Evolutionary conservation across 352 stramenopile genomes (phyloP).

Genomic region (Globisporangium iwayamae): DNA sequence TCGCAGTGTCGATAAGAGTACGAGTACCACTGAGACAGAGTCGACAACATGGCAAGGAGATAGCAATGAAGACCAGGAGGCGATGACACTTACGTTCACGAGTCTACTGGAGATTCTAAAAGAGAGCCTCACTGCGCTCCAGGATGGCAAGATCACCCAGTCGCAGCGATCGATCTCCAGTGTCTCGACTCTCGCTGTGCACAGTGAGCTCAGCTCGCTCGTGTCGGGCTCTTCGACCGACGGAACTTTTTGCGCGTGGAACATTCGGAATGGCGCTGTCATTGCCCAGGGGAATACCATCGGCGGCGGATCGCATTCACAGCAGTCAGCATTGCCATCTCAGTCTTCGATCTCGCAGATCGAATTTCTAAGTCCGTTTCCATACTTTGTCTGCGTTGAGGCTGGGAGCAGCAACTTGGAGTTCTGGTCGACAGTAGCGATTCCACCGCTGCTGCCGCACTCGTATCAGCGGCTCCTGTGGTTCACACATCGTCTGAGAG

Average conservation of each 20-base stretch:
- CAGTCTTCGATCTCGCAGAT: constrained; percentile 21
- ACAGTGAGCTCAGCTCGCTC: constrained; percentile 23
- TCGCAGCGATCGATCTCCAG: constrained; percentile 1
- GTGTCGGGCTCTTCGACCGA: constrained; percentile 30
- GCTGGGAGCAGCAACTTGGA: constrained; percentile 26
- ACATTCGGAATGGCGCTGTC: constrained; percentile 33
- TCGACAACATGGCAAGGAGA: background rate
- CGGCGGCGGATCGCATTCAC: background rate
- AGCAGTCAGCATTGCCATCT: background rate
- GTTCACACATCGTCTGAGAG: constrained; percentile 7
- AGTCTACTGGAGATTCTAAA: constrained; percentile 27
- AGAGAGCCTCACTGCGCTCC: constrained; percentile 19
- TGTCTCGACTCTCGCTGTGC: constrained; percentile 30
- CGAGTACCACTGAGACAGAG: background rate
- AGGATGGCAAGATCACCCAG: background rate
- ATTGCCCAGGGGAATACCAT: constrained; percentile 21
- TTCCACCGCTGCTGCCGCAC: constrained; percentile 21
- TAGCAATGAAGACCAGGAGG: background rate
- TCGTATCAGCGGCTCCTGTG: constrained; percentile 21
- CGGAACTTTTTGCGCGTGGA: constrained; percentile 46
- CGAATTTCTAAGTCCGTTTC: constrained; percentile 33
- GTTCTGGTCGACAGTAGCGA: constrained; percentile 35
- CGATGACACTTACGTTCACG: constrained; percentile 22
- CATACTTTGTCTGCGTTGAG: constrained; percentile 41
- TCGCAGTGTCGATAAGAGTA: background rate